These are phyloP conservation scores for Cercospora nicotianae DNA, from an alignment of 2,329 filamentous ascomycete species.

Conservation along the genomic window DNA sequence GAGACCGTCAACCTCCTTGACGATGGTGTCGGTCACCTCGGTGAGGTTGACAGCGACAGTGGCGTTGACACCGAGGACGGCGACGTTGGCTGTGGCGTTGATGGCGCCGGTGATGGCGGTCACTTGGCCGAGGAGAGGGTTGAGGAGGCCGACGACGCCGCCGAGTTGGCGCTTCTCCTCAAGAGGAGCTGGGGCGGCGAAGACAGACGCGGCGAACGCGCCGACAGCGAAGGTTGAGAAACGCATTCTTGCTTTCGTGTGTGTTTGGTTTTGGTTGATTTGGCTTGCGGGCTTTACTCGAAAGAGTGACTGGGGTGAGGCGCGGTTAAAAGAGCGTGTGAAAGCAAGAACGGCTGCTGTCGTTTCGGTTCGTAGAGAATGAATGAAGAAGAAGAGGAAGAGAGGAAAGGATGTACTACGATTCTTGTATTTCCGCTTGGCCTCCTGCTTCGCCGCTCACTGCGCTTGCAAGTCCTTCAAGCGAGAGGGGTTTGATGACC, in stretches of 20 bases:
- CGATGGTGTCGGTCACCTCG: conserved; percentile 9
- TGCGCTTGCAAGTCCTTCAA: conserved; percentile 1
- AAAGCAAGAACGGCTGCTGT: conserved; percentile 20
- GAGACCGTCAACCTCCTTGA: conserved; percentile 4
- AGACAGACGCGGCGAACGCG: conserved; percentile 21
- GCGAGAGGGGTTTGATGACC: conserved; percentile 11
- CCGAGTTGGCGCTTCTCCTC: conserved; percentile 20
- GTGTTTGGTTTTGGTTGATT: background rate
- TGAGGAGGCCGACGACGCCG: conserved; percentile 16
- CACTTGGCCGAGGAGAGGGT: conserved; percentile 15
- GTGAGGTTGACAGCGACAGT: conserved; percentile 13
- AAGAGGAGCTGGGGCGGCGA: conserved; percentile 22
- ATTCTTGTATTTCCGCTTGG: conserved; percentile 13
- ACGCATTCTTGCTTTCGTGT: conserved; percentile 25
- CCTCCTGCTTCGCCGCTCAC: background rate
- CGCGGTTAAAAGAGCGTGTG: background rate
- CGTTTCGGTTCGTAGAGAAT: conserved; percentile 9
- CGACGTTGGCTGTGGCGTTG: conserved; percentile 12
- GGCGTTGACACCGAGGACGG: conserved; percentile 10
- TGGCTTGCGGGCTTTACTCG: conserved; percentile 4
- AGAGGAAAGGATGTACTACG: background rate
- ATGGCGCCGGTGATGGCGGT: conserved; percentile 15
- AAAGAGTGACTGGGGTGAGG: conserved; percentile 27
- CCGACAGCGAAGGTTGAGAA: conserved; percentile 24
- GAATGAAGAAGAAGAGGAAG: background rate